Base-by-base conservation (phyloP, 2,329 filamentous ascomycete species). In the Neonectria coccinea region DNA sequence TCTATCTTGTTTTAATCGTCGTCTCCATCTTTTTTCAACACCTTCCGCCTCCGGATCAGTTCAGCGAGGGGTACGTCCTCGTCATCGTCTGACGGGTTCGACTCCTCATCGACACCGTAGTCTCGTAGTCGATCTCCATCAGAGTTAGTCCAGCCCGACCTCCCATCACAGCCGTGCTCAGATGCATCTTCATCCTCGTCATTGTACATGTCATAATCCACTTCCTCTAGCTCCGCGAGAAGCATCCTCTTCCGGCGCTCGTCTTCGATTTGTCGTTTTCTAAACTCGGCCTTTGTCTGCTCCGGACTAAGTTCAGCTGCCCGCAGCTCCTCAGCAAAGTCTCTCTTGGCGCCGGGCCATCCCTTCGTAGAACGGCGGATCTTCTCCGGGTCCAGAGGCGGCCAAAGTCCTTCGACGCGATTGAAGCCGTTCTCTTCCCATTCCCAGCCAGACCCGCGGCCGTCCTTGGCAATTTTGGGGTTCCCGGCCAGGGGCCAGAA, bases 341-440 rank as follows among this genome's bases (percentile, higher is more conserved):
- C 75, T n/a, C 75, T 77, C 69, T 67, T 77, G 45, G 71, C 81
- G 55, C 62, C 80, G 29, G 81, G 80, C 81, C 79, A 81, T 55
- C 77, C 75, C 63, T 67, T 75, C 16, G 64, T 78, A 12, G 78
- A 78, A 50, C 82, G 79, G 0, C 85, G 82, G 65, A 85, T 75
- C 77, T 88, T 90, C 29, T 90, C 88, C 20, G 88, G 88, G 76
- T 91, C 86, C 0, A 80, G 77, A 1, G 89, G 89, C 25, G 89
- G 89, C 89, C 89, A 91, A 75, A 87, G 82, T 56, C 84, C 85
- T 44, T 81, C 76, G 57, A 78, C 78, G 68, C 89, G 86, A 78
- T 96, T 93, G 76, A 94, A 92, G 1, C 89, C 92, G 78, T 96
- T 96, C 68, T 91, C 90, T 66, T 90, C 87, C 80, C 90, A 94